Percentiles rank a stretch among this genome's conserved stretches.
Evolutionary conservation across 257 asterid species (phyloP).

Genomic region (Nicotiana knightiana): DNA sequence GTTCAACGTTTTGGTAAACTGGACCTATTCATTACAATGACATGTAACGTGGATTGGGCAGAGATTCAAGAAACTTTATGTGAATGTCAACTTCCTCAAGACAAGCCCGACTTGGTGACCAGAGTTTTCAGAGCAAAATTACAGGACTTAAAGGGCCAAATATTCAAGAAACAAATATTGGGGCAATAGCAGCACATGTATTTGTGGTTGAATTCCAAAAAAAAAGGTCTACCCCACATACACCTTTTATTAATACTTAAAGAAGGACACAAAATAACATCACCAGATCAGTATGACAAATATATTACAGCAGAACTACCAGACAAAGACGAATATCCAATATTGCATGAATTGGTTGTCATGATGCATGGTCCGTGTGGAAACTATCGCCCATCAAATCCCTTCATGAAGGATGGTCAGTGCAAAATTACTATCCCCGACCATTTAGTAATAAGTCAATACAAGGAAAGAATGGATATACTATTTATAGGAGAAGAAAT

Average conservation of each 20-base stretch:
- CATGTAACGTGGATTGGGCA: not conserved
- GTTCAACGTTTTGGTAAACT: not conserved
- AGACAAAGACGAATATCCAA: not conserved
- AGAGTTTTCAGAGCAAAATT: not conserved
- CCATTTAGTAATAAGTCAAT: not conserved
- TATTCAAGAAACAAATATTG: not conserved
- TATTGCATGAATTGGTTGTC: not conserved
- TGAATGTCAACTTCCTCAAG: not conserved
- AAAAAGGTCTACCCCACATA: not conserved
- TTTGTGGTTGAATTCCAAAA: not conserved
- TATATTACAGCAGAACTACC: not conserved
- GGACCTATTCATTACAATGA: slow-evolving; percentile 2
- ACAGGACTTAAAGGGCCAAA: not conserved
- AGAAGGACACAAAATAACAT: not conserved
- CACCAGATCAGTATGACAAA: not conserved
- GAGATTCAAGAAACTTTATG: not conserved
- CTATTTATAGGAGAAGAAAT: not conserved
- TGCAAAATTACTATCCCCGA: slow-evolving; percentile 1
- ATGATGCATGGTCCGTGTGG: slow-evolving; percentile 12
- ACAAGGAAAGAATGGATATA: not conserved
- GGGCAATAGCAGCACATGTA: not conserved
- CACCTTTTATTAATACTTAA: not conserved
- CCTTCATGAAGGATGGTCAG: not conserved
- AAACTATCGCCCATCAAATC: not conserved
- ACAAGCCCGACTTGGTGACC: not conserved